Percentiles rank a stretch among this genome's conserved stretches.
These are phyloP conservation scores for Orobanche coerulescens DNA, from an alignment of 257 asterid species.

Conservation along the genomic window DNA sequence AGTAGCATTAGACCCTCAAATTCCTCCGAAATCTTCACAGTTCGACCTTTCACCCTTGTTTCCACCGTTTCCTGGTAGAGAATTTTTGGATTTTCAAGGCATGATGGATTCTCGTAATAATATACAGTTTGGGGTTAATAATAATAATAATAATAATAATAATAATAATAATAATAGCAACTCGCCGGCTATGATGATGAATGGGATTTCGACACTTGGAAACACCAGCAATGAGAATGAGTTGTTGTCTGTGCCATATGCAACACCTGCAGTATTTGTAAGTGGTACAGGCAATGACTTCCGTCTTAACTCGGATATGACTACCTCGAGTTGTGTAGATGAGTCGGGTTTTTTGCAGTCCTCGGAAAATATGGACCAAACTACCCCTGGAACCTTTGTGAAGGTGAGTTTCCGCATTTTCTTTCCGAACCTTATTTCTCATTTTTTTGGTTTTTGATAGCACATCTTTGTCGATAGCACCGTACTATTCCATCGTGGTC, in stretches of 20 bases:
- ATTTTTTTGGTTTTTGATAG: background rate
- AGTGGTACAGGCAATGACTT: slow-evolving; percentile 47
- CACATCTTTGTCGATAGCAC: too few species aligned
- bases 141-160: too few species aligned
- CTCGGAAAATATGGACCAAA: slow-evolving; percentile 58
- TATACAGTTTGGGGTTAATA: slow-evolving; percentile 1
- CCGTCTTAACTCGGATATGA: slow-evolving; percentile 65
- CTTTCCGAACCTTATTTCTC: background rate
- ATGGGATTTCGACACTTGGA: background rate
- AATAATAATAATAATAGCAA: background rate
- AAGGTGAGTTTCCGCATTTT: slow-evolving; percentile 45
- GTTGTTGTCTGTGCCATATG: slow-evolving; percentile 45
- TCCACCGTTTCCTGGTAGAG: slow-evolving; percentile 64
- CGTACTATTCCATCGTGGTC: background rate
- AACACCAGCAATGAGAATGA: slow-evolving; percentile 36
- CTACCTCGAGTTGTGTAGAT: slow-evolving; percentile 77
- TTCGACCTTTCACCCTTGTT: slow-evolving; percentile 56
- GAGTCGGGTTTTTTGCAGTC: slow-evolving; percentile 88
- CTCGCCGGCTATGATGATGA: slow-evolving; percentile 44
- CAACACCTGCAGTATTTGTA: slow-evolving; percentile 37
- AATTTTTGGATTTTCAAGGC: slow-evolving; percentile 49
- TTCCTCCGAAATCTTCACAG: slow-evolving; percentile 44
- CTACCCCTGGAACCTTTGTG: slow-evolving; percentile 60
- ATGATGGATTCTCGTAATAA: slow-evolving; percentile 36
- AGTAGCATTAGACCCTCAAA: slow-evolving; percentile 66